These are phyloP conservation scores for Zygosaccharomyces sapae DNA, from an alignment of 1,139 yeast genomes.

Conservation along the genomic window DNA sequence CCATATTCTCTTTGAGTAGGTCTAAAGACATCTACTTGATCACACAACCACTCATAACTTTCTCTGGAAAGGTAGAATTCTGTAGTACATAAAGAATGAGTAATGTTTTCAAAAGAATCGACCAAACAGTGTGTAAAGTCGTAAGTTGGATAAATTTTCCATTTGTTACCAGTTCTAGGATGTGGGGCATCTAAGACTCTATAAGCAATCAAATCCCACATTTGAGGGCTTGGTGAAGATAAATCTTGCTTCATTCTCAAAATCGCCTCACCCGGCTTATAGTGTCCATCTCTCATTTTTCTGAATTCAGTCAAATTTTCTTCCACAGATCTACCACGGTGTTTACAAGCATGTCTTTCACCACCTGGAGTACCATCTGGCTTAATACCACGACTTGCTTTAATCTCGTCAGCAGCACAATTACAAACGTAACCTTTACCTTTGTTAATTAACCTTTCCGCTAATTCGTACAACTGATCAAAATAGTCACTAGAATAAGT, in stretches of 20 bases:
- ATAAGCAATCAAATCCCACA: conserved; percentile 99
- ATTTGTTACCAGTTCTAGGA: conserved; percentile 94
- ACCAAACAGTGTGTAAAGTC: conserved; percentile 99
- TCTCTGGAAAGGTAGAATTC: conserved; percentile 90
- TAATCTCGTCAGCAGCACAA: conserved; percentile 89
- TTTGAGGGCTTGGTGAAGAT: conserved; percentile 87
- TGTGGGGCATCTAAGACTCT: conserved; percentile 89
- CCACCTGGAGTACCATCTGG: conserved; percentile 94
- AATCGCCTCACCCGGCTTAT: conserved; percentile 86
- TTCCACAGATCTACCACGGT: conserved; percentile 66
- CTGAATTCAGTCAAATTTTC: conserved; percentile 77
- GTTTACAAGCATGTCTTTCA: conserved; percentile 75
- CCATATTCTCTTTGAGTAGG: conserved; percentile 99
- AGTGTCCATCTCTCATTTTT: conserved; percentile 85
- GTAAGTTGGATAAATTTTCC: conserved; percentile 98
- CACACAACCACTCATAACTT: conserved; percentile 98
- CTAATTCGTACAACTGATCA: conserved; percentile 78
- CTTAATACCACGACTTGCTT: conserved; percentile 81
- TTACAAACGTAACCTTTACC: conserved; percentile 89
- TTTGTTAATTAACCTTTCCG: conserved; percentile 66
- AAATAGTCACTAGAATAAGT: conserved; percentile 97
- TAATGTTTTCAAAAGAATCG: conserved; percentile 92
- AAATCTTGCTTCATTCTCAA: conserved; percentile 96
- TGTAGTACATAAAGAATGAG: conserved; percentile 92
- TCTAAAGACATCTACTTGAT: conserved; percentile 87